Conservation (phyloP, 2,329 filamentous ascomycete species). For the Microsporum ferrugineum region DNA sequence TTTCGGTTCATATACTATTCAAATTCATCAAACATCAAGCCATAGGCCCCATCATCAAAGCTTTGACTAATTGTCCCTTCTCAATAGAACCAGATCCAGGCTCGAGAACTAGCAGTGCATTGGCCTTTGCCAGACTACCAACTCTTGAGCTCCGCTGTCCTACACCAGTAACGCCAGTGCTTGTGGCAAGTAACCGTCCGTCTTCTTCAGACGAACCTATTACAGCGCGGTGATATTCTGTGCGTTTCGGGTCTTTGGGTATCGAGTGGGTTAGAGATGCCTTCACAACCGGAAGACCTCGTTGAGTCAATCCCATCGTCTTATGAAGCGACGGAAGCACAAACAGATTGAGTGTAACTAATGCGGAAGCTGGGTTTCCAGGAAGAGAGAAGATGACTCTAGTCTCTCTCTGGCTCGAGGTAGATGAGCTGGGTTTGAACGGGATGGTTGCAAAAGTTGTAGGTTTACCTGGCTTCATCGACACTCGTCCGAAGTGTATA, state of each 20-base stretch:
- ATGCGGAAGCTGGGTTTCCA: constrained; percentile 83
- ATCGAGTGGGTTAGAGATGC: constrained; percentile 65
- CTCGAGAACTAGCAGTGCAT: constrained; percentile 61
- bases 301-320: constrained; percentile 50
- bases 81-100: constrained; percentile 43
- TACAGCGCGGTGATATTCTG: constrained; percentile 82
- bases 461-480: constrained; percentile 97
- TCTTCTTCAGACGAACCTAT: constrained; percentile 52
- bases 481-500: constrained; percentile 90
- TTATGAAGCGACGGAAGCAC: constrained; percentile 78
- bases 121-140: constrained; percentile 77
- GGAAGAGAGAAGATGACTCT: constrained; percentile 82
- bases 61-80: constrained; percentile 62
- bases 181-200: constrained; percentile 60
- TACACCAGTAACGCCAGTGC: constrained; percentile 56
- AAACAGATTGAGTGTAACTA: constrained; percentile 90
- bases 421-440: constrained; percentile 36
- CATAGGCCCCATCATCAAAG: constrained; percentile 60
- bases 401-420: constrained; percentile 43
- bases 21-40: constrained; percentile 3
- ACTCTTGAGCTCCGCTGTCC: constrained; percentile 77
- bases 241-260: constrained; percentile 58
- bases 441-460: constrained; percentile 91
- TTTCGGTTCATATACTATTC: neutral
- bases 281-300: constrained; percentile 58